phyloP scores from a whole-genome alignment of 2,329 filamentous ascomycete genomes.

The Botrytis squamosa region DNA sequence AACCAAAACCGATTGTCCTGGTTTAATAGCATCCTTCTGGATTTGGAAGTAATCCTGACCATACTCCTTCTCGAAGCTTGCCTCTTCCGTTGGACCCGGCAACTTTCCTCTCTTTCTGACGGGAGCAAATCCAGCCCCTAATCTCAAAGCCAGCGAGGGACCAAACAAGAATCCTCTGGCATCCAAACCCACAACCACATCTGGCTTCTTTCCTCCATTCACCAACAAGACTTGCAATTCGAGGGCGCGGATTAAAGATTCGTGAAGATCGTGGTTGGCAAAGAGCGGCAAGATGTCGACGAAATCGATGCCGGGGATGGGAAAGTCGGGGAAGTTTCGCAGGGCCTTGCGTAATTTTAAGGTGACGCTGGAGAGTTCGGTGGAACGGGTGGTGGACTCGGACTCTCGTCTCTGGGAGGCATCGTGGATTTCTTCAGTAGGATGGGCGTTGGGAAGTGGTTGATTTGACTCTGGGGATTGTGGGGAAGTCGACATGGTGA shows the following conservation, averaged over 20 bases:
- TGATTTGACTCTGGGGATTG: slow-evolving; percentile 25
- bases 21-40: slow-evolving; percentile 79
- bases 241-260: slow-evolving; percentile 76
- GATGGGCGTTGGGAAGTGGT: slow-evolving; percentile 5
- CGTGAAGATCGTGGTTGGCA: slow-evolving; percentile 71
- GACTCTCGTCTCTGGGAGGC: slow-evolving; percentile 38
- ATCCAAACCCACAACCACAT: slow-evolving; percentile 91
- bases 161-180: slow-evolving; percentile 95
- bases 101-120: slow-evolving; percentile 96
- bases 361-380: slow-evolving; percentile 51
- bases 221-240: slow-evolving; percentile 74
- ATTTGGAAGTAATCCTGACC: slow-evolving; percentile 95
- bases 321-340: slow-evolving; percentile 89
- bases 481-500: slow-evolving; percentile 36
- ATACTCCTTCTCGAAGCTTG: slow-evolving; percentile 92
- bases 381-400: slow-evolving; percentile 38
- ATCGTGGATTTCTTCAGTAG: slow-evolving; percentile 30
- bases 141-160: slow-evolving; percentile 77
- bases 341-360: slow-evolving; percentile 70
- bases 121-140: slow-evolving; percentile 74
- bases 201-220: slow-evolving; percentile 64
- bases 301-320: slow-evolving; percentile 87
- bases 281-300: slow-evolving; percentile 98
- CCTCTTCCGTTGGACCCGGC: slow-evolving; percentile 82
- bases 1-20: slow-evolving; percentile 84